phyloP scores from a whole-genome alignment of 106 monocot species.

The Alisma plantagoaquatica region DNA sequence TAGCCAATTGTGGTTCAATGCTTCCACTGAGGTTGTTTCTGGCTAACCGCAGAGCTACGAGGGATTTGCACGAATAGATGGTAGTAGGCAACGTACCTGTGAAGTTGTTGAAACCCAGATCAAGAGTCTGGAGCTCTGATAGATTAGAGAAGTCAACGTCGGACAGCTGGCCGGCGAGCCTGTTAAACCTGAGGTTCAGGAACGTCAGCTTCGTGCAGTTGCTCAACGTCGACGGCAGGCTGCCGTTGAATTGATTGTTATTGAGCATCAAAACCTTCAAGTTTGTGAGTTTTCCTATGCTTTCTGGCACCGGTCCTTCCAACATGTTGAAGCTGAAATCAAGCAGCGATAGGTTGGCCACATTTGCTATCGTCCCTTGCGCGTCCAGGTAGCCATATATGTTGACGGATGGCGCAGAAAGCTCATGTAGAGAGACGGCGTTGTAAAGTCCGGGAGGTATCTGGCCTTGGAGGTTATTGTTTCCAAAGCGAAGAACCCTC shows the following conservation, averaged over 20 bases:
- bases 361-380: background rate
- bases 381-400: background rate
- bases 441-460: conserved; percentile 9
- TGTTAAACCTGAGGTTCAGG: background rate
- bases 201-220: background rate
- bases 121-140: background rate
- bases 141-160: background rate
- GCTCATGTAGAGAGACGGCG: conserved; percentile 6
- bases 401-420: background rate
- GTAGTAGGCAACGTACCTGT: background rate
- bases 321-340: conserved; percentile 15
- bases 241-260: conserved; percentile 21
- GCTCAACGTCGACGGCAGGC: conserved; percentile 19
- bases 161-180: background rate
- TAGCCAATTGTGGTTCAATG: background rate
- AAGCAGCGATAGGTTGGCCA: background rate
- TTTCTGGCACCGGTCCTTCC: conserved; percentile 20
- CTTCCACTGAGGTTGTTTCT: background rate
- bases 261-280: conserved; percentile 10
- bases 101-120: background rate
- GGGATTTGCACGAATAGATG: background rate
- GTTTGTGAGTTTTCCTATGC: background rate
- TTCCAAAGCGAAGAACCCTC: conserved; percentile 7
- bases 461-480: conserved; percentile 4
- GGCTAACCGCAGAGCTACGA: background rate